Conservation (phyloP, 2,329 filamentous ascomycete species). For the Sporothrix sp. region DNA sequence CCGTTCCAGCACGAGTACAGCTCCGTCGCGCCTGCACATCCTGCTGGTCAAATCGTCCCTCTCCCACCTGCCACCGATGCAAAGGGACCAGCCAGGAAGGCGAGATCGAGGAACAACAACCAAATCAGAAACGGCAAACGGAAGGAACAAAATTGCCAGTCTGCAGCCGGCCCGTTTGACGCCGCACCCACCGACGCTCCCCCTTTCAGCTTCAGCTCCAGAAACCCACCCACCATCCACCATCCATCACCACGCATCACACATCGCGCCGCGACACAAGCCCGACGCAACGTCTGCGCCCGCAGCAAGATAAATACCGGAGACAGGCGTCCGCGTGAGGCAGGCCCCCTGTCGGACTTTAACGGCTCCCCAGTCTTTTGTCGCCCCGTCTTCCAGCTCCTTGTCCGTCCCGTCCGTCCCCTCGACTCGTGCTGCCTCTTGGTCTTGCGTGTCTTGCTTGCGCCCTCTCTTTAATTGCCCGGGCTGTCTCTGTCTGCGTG, state of each 20-base stretch:
- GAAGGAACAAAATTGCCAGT: conserved; percentile 3
- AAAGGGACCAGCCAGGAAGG: too few relatives aligned
- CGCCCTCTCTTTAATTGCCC: too few relatives aligned
- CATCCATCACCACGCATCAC: neutral
- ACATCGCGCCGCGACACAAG: neutral
- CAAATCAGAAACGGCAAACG: neutral
- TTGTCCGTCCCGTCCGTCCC: neutral
- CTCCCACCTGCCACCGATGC: too few relatives aligned
- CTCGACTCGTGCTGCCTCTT: neutral
- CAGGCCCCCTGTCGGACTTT: neutral
- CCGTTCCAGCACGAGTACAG: too few relatives aligned
- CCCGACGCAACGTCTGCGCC: neutral
- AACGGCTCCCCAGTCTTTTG: neutral
- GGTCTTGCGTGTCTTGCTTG: neutral
- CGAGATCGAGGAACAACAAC: neutral
- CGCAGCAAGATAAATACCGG: too few relatives aligned
- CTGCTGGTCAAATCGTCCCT: too few relatives aligned
- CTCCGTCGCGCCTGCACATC: too few relatives aligned
- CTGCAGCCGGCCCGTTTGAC: conserved; percentile 6
- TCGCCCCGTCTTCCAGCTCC: neutral
- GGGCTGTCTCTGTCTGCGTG: too few relatives aligned
- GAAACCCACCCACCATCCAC: neutral
- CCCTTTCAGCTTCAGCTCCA: conserved; percentile 4
- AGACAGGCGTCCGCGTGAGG: too few relatives aligned
- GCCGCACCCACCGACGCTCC: conserved; percentile 4